A percentile compares a stretch with the other conserved stretches of the same genome.
Evolutionary conservation across 1,284 basidiomycete genomes (phyloP).

Genomic region (Pseudozyma pruni): DNA sequence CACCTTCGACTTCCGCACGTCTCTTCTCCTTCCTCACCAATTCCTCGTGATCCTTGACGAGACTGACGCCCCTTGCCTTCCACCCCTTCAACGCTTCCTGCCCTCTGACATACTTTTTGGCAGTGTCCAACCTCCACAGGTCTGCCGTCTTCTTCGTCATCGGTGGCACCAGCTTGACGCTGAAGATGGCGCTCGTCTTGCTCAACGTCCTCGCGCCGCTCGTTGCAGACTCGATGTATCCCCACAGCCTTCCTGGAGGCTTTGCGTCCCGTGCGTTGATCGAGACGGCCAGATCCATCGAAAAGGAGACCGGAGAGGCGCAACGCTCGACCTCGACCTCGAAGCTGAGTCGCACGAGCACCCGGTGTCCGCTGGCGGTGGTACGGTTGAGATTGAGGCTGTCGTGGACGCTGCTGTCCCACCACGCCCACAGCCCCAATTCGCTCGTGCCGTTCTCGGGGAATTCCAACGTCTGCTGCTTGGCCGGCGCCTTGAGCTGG

Average conservation of each 20-base stretch:
- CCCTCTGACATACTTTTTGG: conserved; percentile 89
- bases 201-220: conserved; percentile 71
- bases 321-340: conserved; percentile 84
- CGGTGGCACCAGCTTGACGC: conserved; percentile 81
- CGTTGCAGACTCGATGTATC: conserved; percentile 61
- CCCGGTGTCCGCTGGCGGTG: conserved; percentile 80
- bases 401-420: conserved; percentile 94
- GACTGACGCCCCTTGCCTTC: conserved; percentile 85
- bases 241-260: conserved; percentile 82
- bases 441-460: conserved; percentile 52
- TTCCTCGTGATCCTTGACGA: conserved; percentile 84
- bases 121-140: conserved; percentile 92
- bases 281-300: conserved; percentile 85
- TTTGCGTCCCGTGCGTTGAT: conserved; percentile 87
- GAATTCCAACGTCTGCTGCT: conserved; percentile 57
- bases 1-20: conserved; percentile 87
- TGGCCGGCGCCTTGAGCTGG: conserved; percentile 42
- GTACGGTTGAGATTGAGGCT: conserved; percentile 85
- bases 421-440: conserved; percentile 71
- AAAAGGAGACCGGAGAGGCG: conserved; percentile 83
- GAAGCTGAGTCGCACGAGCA: conserved; percentile 82
- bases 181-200: conserved; percentile 80
- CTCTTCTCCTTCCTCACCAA: conserved; percentile 77
- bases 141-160: conserved; percentile 86
- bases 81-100: conserved; percentile 84